These are phyloP conservation scores for Hypoxylon fragiforme DNA, from an alignment of 495 filamentous ascomycete species.

Conservation along the genomic window DNA sequence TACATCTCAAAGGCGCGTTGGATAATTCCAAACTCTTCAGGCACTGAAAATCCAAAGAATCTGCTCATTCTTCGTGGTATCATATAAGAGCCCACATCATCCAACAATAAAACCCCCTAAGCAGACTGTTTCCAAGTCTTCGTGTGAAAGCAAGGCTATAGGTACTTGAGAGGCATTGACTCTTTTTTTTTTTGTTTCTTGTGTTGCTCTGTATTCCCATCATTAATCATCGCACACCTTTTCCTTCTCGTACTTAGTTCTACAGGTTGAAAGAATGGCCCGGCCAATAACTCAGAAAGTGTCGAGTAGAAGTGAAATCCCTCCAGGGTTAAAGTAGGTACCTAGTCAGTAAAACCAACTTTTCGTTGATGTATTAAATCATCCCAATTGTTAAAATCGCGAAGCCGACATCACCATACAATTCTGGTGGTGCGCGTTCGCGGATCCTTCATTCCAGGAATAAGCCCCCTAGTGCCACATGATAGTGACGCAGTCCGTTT, in stretches of 20 bases:
- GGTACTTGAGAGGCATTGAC: constrained; percentile 17
- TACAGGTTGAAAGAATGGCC: constrained; percentile 16
- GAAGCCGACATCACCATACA: constrained; percentile 42
- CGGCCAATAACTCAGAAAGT: constrained; percentile 24
- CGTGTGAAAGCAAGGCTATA: constrained; percentile 1
- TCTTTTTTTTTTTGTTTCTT: constrained; percentile 10
- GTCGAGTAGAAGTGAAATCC: constrained; percentile 18
- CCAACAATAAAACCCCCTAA: not conserved
- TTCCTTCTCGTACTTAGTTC: constrained; percentile 18
- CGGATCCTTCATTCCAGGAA: constrained; percentile 48
- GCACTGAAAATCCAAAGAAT: too few relatives aligned
- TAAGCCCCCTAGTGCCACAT: constrained; percentile 55
- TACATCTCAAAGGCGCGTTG: too few relatives aligned
- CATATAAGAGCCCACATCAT: not conserved
- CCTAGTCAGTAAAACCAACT: not conserved
- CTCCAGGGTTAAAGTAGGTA: constrained; percentile 8
- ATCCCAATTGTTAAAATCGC: constrained; percentile 1
- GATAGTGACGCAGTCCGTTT: constrained; percentile 50
- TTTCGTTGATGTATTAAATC: not conserved
- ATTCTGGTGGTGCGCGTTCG: constrained; percentile 50
- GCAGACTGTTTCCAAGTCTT: not conserved
- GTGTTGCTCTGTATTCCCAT: constrained; percentile 11
- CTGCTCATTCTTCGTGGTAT: constrained; percentile 15
- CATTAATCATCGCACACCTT: constrained; percentile 14
- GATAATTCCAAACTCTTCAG: too few relatives aligned